Evolutionary conservation across 305 asterid species (phyloP).

Genomic region (Petunia hybrid): DNA sequence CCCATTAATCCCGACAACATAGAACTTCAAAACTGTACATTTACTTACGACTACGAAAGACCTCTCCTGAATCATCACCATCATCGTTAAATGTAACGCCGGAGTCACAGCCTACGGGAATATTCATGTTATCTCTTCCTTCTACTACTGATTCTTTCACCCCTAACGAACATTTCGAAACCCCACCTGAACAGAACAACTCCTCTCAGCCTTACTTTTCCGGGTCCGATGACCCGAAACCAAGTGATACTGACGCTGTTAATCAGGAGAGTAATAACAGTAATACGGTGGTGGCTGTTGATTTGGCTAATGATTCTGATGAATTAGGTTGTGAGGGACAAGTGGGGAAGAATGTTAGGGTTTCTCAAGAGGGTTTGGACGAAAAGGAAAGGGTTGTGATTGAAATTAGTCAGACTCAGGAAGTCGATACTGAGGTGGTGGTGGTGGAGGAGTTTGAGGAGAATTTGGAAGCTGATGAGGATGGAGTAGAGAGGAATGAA

Average conservation of each 20-base stretch:
- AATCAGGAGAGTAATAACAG: too few species aligned
- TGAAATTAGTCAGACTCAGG: slow-evolving; percentile 20
- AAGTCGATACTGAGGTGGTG: slow-evolving; percentile 21
- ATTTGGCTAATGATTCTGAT: slow-evolving; percentile 24
- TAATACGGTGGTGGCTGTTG: neutral
- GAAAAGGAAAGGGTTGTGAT: neutral
- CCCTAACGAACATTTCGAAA: slow-evolving; percentile 24
- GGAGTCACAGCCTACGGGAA: slow-evolving; percentile 12
- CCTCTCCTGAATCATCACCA: neutral
- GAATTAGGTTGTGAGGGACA: slow-evolving; percentile 2
- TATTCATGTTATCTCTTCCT: slow-evolving; percentile 15
- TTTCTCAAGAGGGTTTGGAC: neutral
- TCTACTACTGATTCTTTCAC: neutral
- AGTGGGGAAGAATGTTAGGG: slow-evolving; percentile 3
- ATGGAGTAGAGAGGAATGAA: neutral
- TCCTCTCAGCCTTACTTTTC: slow-evolving; percentile 23
- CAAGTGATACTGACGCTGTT: neutral
- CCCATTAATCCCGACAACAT: too few species aligned
- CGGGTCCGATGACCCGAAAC: slow-evolving; percentile 26
- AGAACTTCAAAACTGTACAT: slow-evolving; percentile 2
- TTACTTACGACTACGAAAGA: slow-evolving; percentile 3
- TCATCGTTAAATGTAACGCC: neutral
- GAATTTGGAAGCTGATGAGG: neutral
- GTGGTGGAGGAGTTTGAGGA: neutral
- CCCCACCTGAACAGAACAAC: slow-evolving; percentile 25